Base-by-base conservation (phyloP, 2,329 filamentous ascomycete genomes). In the Microsporum ferrugineum region DNA sequence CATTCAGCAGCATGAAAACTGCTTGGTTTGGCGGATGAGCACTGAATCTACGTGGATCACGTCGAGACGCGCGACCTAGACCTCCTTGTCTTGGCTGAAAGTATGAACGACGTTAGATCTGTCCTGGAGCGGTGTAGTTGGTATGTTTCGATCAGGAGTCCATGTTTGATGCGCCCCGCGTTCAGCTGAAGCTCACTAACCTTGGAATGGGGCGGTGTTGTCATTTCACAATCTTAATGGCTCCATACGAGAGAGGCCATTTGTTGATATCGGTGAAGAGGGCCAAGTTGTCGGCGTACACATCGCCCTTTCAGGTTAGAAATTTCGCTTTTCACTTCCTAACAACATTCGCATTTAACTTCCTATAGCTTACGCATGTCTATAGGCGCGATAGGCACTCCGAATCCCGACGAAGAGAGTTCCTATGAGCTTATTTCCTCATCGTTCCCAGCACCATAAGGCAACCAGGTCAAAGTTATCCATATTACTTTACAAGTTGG, bases 381-480 rank as follows among this genome's bases (percentile, higher is more conserved):
- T 1, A 43, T 6, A 43, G 39, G 39, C 39, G n/a, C n/a, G 7
- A 6, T 43, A 43, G 39, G n/a, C 2, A 43, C 39, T n/a, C 39
- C 39, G 17, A 43, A 43, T 14, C 60, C 60, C 7, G 34, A 58
- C 5, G 23, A 57, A 38, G 38, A 34, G 36, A 47, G 49, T 2
- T 57, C 58, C n/a, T 62, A 47, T 36, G 61, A 62, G 57, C 23
- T 38, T 38, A 62, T 60, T 27, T 51, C 23, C 57, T 49, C 61
- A 17, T 29, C 58, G 36, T 57, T 62, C 17, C n/a, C 56, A 17
- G 60, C 61, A 34, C 61, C 61, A n/a, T 57, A 60, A 57, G 61
- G 58, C 4, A 43, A 47, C 7, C 49, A 14, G 34, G 61, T 62
- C 10, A 60, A 56, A 6, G 61, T 62, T 39, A 62, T 60, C 27